Evolutionary conservation across 306 rosid species (phyloP).

Genomic region (Lablab purpureus): DNA sequence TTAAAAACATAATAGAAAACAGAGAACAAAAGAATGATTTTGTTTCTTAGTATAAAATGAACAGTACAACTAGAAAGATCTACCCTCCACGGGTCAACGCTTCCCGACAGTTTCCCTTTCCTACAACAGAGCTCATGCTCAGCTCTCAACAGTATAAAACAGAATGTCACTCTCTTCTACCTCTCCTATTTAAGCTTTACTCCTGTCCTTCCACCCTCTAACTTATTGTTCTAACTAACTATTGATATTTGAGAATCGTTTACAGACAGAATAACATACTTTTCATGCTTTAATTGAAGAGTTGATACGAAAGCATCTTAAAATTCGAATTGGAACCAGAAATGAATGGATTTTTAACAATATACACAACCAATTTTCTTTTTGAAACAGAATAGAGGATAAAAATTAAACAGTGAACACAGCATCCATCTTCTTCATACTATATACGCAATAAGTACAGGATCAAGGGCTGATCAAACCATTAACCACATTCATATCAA

Average conservation of each 20-base stretch:
- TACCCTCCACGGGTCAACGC: background rate
- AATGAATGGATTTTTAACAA: background rate
- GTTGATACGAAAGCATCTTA: background rate
- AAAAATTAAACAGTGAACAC: background rate
- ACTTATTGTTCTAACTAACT: background rate
- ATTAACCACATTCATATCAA: background rate
- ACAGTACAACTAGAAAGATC: background rate
- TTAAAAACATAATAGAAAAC: background rate
- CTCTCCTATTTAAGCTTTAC: background rate
- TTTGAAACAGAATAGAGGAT: background rate
- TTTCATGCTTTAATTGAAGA: background rate
- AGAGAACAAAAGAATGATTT: background rate
- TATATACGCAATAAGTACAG: background rate
- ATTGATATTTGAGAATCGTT: background rate
- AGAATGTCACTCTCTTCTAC: background rate
- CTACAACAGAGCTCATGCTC: background rate
- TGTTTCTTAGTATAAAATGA: background rate
- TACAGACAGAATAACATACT: background rate
- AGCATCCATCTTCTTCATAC: background rate
- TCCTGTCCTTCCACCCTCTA: slow-evolving; percentile 3
- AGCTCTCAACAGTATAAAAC: background rate
- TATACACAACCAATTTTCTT: background rate
- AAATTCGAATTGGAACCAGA: background rate
- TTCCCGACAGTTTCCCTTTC: background rate
- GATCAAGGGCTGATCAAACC: background rate